These are phyloP conservation scores for Gloeopeniophorella convolvens DNA, from an alignment of 768 basidiomycete genomes.

Conservation along the genomic window DNA sequence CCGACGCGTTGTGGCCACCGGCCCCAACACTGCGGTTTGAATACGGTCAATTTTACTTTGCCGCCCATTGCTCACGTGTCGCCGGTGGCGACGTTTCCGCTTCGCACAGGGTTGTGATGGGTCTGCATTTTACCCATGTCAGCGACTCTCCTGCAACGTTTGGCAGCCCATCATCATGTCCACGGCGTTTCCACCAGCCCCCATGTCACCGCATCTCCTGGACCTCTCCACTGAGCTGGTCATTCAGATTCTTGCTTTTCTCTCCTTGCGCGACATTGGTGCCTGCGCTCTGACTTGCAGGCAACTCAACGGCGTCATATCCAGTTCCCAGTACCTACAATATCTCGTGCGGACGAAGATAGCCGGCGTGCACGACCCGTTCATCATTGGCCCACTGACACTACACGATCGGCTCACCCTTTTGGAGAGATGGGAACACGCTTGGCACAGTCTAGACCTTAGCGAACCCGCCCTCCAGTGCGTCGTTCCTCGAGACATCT, in stretches of 20 bases:
- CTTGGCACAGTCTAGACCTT: constrained; percentile 11
- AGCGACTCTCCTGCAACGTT: too few relatives aligned
- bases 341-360: constrained; percentile 12
- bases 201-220: constrained; percentile 14
- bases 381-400: constrained; percentile 3
- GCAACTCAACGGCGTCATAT: constrained; percentile 8
- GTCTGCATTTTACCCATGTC: too few relatives aligned
- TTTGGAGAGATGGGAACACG: constrained; percentile 12
- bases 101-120: too few relatives aligned
- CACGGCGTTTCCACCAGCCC: background rate
- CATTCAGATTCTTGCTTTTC: constrained; percentile 12
- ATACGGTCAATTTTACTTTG: too few relatives aligned
- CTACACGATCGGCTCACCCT: constrained; percentile 8
- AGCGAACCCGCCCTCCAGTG: constrained; percentile 8
- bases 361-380: constrained; percentile 12
- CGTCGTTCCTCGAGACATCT: constrained; percentile 5
- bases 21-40: too few relatives aligned
- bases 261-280: constrained; percentile 10
- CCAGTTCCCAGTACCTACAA: constrained; percentile 9
- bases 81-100: too few relatives aligned
- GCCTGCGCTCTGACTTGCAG: constrained; percentile 11
- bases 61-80: too few relatives aligned
- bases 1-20: too few relatives aligned
- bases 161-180: too few relatives aligned
- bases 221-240: constrained; percentile 16